Evolutionary conservation across 192 early-diverging fungal genomes (phyloP), one percentile per base, ranked within the genome.

Genomic region (Coemansia sp.): DNA sequence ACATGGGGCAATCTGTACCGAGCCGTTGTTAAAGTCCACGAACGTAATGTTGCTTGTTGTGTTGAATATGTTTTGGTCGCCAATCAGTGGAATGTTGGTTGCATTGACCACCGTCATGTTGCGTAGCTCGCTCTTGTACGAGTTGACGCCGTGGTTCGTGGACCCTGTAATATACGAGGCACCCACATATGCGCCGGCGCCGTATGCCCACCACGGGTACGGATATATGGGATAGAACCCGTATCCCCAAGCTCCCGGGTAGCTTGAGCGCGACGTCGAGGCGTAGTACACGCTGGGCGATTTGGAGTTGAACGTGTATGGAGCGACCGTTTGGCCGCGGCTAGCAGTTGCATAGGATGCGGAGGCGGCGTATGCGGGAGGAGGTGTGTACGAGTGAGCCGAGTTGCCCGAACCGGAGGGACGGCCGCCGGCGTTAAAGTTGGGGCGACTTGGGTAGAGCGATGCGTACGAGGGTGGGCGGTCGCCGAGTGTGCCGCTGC

Each of bases 171-270:
- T 71, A 19, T 80, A 80, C 4, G 72, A 43, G 0, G 68, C 29
- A 7, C 65, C 69, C 1, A 39, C 14, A 52, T 43, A 80, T 17
- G 12, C 29, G 35, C 77, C 77, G n/a, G 57, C 49, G 9, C 72
- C 77, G 35, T 80, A 80, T 24, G 77, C 77, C 77, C 77, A 80
- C 47, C 41, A 80, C 5, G 77, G 77, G 22, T 80, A 80, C 9
- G 77, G 77, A 37, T 65, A 80, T 6, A 80, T 61, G 2, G 77
- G 77, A 38, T 80, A 80, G 24, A 61, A 80, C 9, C 77, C 77
- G 37, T 80, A 80, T 17, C 77, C 77, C 77, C 77, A 80, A 1
- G 77, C 71, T 0, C 77, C 77, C 29, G 72, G 64, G 55, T 80
- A 80, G 29, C 38, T 17, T 3, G 38, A 50, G 15, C 77, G 60